These are phyloP conservation scores for Rhizopogon sp. DNA, from an alignment of 768 basidiomycete genomes.

Conservation along the genomic window DNA sequence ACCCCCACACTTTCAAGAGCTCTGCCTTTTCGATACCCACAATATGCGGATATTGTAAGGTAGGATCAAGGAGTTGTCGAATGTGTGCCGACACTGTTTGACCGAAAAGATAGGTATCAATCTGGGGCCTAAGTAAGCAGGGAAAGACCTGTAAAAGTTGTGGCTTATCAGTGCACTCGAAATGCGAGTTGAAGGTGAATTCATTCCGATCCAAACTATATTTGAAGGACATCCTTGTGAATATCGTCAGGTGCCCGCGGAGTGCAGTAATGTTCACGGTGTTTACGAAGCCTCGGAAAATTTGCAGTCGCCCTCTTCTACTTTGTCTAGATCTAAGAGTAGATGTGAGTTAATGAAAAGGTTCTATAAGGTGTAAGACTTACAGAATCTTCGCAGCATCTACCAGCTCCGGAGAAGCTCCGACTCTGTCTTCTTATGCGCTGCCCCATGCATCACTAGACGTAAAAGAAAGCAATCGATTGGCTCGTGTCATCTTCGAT, in stretches of 20 bases:
- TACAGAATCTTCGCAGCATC: conserved; percentile 1
- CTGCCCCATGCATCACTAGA: conserved; percentile 33
- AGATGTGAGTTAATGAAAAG: conserved; percentile 12
- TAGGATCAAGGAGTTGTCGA: conserved; percentile 21
- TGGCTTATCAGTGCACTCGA: conserved; percentile 74
- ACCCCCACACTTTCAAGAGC: conserved; percentile 78
- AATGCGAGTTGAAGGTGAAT: conserved; percentile 79
- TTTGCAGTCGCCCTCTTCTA: conserved; percentile 23
- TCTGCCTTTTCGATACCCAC: conserved; percentile 85
- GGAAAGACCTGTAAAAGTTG: conserved; percentile 82
- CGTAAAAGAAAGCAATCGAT: conserved; percentile 39
- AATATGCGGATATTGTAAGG: conserved; percentile 79
- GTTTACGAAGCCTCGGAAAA: conserved; percentile 19
- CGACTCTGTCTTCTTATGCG: conserved; percentile 57
- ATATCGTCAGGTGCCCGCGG: conserved; percentile 58
- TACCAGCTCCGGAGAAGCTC: conserved; percentile 15
- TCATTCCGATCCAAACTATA: background rate
- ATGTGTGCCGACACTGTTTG: conserved; percentile 3
- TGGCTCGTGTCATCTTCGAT: conserved; percentile 67
- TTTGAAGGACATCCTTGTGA: background rate
- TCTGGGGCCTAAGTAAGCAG: conserved; percentile 85
- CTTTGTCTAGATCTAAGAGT: conserved; percentile 26
- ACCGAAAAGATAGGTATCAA: conserved; percentile 50
- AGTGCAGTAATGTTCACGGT: conserved; percentile 41
- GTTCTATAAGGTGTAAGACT: conserved; percentile 3